A percentile compares a stretch with the other conserved stretches of the same genome.
Conservation (phyloP, 2,329 filamentous ascomycete genomes). For the Arthrinium phaeospermum region DNA sequence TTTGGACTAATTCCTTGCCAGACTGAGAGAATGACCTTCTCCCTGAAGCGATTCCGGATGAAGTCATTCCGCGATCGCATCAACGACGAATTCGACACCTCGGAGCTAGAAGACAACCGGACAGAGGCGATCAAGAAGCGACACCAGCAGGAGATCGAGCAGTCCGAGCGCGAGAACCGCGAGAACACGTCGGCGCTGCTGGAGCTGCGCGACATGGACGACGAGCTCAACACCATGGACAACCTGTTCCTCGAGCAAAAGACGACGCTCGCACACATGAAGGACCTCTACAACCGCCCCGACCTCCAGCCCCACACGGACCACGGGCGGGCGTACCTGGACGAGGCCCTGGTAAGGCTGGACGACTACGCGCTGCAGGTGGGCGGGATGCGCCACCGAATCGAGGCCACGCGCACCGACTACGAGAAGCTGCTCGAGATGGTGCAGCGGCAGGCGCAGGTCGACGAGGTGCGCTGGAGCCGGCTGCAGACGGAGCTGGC, state of each 20-base stretch:
- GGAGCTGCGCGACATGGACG: slow-evolving; percentile 68
- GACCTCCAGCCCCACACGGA: slow-evolving; percentile 48
- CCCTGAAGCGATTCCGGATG: slow-evolving; percentile 66
- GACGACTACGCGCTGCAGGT: slow-evolving; percentile 61
- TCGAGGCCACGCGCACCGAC: slow-evolving; percentile 62
- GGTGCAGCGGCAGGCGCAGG: slow-evolving; percentile 70
- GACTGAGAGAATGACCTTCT: slow-evolving; percentile 67
- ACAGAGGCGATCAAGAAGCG: slow-evolving; percentile 49
- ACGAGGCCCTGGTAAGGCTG: slow-evolving; percentile 57
- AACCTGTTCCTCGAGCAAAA: slow-evolving; percentile 65
- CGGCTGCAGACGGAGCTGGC: slow-evolving; percentile 67
- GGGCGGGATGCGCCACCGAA: slow-evolving; percentile 63
- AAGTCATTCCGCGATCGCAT: slow-evolving; percentile 58
- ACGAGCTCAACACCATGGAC: slow-evolving; percentile 63
- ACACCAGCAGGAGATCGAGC: slow-evolving; percentile 46
- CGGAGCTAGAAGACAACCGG: slow-evolving; percentile 48
- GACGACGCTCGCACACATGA: slow-evolving; percentile 54
- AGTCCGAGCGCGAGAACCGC: slow-evolving; percentile 62
- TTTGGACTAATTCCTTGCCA: slow-evolving; percentile 31
- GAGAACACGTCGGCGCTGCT: slow-evolving; percentile 67
- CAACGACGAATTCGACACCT: slow-evolving; percentile 44
- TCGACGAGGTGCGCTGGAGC: slow-evolving; percentile 68
- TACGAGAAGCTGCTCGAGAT: slow-evolving; percentile 71
- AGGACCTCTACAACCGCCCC: slow-evolving; percentile 47
- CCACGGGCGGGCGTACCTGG: slow-evolving; percentile 57